Base-by-base conservation (phyloP, 2,329 filamentous ascomycete genomes). In the Penicillium sp. region DNA sequence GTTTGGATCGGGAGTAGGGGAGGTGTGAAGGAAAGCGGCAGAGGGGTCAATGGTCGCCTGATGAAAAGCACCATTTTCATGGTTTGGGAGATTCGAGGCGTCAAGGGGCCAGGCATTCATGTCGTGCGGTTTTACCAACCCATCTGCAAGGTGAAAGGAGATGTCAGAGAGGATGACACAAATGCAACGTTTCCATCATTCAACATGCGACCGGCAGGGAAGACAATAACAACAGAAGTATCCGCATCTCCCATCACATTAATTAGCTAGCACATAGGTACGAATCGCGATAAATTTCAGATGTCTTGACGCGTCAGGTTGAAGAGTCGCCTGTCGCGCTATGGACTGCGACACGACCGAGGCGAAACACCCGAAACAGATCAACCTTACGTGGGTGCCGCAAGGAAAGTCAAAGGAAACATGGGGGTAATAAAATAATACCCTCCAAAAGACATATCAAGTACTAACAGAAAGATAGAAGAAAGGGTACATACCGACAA, bases 81-180 rank as follows among this genome's bases (percentile, higher is more conserved):
- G 76, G 75, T 78, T 81, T 68, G 78, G 79, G 67, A 81, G 75
- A 67, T 76, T 76, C 73, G 79, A 78, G 74, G 76, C 75, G 75
- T 83, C 81, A 74, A 77, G 73, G 70, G 79, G 79, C 81, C 81
- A 83, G 75, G 78, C 78, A 79, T 82, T 83, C 81, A 83, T 83
- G 74, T 79, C 80, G 80, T 76, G 73, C 70, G 70, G 69, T 74
- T 75, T 72, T 75, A 71, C 75, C 75, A 78, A 79, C 79, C 80
- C 80, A 82, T 82, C 78, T 81, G 73, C 66, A 67, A 68, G 60
- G 59, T 47, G 55, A 69, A 64, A 56, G 68, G 56, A 71, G 65
- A 68, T 67, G 69, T 69, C 69, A 68, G 67, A 64, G 60, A 64
- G 56, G 59, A 53, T 62, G 59, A 59, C 56, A 67, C 62, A 66